These are phyloP conservation scores for Rosa chinensis DNA, from an alignment of 306 rosid species.

Conservation along the genomic window DNA sequence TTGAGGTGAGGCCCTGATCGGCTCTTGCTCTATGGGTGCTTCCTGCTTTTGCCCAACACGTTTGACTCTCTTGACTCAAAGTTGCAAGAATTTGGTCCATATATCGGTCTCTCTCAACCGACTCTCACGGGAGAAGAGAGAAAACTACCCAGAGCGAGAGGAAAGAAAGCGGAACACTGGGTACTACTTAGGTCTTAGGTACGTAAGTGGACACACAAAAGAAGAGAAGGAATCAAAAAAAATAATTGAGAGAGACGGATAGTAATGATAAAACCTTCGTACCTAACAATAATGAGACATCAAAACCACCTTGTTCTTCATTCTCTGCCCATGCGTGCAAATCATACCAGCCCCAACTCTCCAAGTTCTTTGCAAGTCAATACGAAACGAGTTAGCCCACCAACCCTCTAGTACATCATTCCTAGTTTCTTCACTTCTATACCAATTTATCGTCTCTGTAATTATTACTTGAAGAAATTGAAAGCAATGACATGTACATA, in stretches of 20 bases:
- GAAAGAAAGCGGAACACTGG: too few species aligned
- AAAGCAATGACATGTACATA: conserved; percentile 20
- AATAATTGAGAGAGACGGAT: background rate
- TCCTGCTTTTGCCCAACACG: too few species aligned
- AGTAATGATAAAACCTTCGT: background rate
- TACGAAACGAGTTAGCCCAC: conserved; percentile 14
- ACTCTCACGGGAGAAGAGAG: too few species aligned
- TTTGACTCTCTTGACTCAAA: too few species aligned
- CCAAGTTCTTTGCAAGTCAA: background rate
- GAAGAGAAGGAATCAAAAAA: too few species aligned
- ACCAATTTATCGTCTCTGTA: background rate
- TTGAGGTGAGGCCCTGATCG: too few species aligned
- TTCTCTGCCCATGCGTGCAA: background rate
- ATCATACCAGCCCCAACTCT: conserved; percentile 20
- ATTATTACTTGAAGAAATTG: conserved; percentile 15
- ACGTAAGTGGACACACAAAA: too few species aligned
- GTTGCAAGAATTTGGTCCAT: too few species aligned
- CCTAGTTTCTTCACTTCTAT: background rate
- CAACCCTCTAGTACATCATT: conserved; percentile 5
- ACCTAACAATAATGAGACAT: conserved; percentile 12
- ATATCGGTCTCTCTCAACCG: too few species aligned
- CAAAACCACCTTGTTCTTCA: background rate
- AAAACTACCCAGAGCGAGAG: too few species aligned
- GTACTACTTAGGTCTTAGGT: too few species aligned
- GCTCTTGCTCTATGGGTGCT: too few species aligned